Base-by-base conservation (phyloP, 495 filamentous ascomycete genomes). In the Wilcoxina mikolae region DNA sequence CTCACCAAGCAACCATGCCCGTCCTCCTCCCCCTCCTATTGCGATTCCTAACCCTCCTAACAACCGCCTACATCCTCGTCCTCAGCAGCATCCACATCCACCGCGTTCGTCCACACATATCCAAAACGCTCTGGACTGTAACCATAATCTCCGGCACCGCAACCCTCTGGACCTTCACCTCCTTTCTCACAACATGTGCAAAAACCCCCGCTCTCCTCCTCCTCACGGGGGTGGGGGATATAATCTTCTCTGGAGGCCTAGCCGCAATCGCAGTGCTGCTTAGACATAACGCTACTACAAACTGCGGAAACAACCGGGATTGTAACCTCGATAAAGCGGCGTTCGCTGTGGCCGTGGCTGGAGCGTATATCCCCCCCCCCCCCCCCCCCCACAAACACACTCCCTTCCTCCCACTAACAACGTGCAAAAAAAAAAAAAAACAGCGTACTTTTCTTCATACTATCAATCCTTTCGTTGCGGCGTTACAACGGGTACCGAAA, bases 321-420 rank as follows among this genome's bases (percentile, higher is more conserved):
- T 49, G 46, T 49, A 49, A 49, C 9, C 2, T 49, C 2, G 27
- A 49, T n/a, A 49, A 49, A n/a, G 25, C 46, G 3, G 46, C 46
- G 24, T 49, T 49, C 20, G 1, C 35, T 3, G 15, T 39, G 1
- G 35, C 35, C n/a, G 31, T 35, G 31, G 31, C 31, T 15, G 15
- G 15, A 7, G 31, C 31, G 31, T 35, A 35, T 35, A 15, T 15
- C 31, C 31, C 31, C 31, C 31, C 31, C 5, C 31, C 31, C 31
- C 31, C 31, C 31, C 15, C 31, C 31, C 31, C 31, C 7, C 7
- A 35, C n/a, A n/a, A n/a, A n/a, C n/a, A n/a, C n/a, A n/a, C n/a
- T n/a, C n/a, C n/a, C n/a, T n/a, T 35, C 15, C 15, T 35, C 7
- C 31, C 31, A 15, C 7, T 35, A 15, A 15, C 15, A 35, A 15